These are phyloP conservation scores for Linum tenue DNA, from an alignment of 345 rosid species.

Conservation along the genomic window DNA sequence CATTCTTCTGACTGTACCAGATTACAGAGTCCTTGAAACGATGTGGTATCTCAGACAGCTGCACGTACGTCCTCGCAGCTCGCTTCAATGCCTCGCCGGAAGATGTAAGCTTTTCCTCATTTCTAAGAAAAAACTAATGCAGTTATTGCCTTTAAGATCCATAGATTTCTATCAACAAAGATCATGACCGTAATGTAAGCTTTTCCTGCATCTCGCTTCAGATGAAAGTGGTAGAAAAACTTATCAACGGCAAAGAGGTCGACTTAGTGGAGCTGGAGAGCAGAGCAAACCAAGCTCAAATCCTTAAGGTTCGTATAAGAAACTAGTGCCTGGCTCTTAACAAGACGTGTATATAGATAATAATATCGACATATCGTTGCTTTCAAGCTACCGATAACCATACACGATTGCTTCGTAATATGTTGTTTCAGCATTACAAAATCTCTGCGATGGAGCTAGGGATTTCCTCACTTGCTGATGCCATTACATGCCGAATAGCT, in stretches of 20 bases:
- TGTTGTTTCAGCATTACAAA: constrained; percentile 65
- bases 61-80: constrained; percentile 62
- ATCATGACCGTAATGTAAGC: neutral
- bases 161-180: neutral
- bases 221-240: constrained; percentile 58
- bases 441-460: constrained; percentile 57
- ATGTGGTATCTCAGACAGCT: constrained; percentile 70
- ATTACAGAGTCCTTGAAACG: constrained; percentile 87
- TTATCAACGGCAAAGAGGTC: constrained; percentile 60
- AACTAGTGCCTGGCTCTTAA: neutral
- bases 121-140: neutral
- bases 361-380: neutral
- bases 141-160: neutral
- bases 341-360: neutral
- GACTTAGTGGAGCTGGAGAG: constrained; percentile 59
- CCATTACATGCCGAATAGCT: constrained; percentile 78
- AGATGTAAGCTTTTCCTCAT: constrained; percentile 9
- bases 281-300: constrained; percentile 58
- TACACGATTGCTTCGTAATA: neutral
- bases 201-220: constrained; percentile 15
- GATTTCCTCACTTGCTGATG: constrained; percentile 70
- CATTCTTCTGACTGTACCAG: constrained; percentile 22
- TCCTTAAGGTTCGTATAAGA: constrained; percentile 51
- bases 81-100: too few relatives aligned
- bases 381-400: neutral